Percentiles rank a stretch among this genome's conserved stretches.
Conservation (phyloP, 1,139 yeast genomes). For the Lodderomyces oxycetoniae region DNA sequence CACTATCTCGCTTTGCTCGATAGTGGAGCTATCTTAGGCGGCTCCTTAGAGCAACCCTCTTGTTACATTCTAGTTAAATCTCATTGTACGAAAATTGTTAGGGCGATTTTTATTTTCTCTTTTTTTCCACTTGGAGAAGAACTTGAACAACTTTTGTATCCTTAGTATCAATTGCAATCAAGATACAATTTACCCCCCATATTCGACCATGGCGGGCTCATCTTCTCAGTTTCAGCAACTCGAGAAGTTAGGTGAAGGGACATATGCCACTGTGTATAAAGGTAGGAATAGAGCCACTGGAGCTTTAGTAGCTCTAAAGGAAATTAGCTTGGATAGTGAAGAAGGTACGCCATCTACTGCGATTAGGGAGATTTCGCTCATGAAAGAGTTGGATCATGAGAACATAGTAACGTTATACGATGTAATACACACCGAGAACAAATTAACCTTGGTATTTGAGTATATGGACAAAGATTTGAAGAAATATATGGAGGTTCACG, state of each 20-base stretch:
- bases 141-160: too few relatives aligned
- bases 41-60: too few relatives aligned
- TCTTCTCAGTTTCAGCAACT: slow-evolving; percentile 48
- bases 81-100: too few relatives aligned
- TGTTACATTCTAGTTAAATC: too few relatives aligned
- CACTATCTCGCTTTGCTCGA: too few relatives aligned
- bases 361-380: slow-evolving; percentile 88
- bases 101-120: too few relatives aligned
- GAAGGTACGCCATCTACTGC: slow-evolving; percentile 99
- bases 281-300: slow-evolving; percentile 92
- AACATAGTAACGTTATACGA: slow-evolving; percentile 91
- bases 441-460: slow-evolving; percentile 88
- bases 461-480: slow-evolving; percentile 92
- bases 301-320: slow-evolving; percentile 89
- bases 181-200: background rate
- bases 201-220: slow-evolving; percentile 21
- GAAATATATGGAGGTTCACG: slow-evolving; percentile 87
- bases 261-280: slow-evolving; percentile 96
- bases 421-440: slow-evolving; percentile 95
- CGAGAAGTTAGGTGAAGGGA: slow-evolving; percentile 95
- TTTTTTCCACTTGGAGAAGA: background rate
- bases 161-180: background rate
- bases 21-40: too few relatives aligned
- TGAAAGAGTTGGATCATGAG: slow-evolving; percentile 94
- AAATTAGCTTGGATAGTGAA: slow-evolving; percentile 88